These are phyloP conservation scores for Alternaria rosae DNA, from an alignment of 2,329 filamentous ascomycete species.

Conservation along the genomic window DNA sequence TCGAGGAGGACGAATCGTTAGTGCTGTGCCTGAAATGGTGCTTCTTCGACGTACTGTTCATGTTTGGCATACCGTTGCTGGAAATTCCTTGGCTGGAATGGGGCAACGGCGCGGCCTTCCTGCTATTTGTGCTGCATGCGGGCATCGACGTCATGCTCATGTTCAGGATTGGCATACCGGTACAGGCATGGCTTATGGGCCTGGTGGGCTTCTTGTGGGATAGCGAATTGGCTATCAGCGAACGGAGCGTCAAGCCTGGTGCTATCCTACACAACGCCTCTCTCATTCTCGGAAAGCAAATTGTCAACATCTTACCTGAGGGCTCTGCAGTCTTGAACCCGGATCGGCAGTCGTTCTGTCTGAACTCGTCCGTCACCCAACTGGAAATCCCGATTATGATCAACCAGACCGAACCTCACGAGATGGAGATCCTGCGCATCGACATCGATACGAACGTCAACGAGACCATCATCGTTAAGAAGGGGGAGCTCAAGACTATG, in stretches of 20 bases:
- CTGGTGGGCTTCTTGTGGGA: slow-evolving; percentile 86
- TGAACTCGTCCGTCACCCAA: slow-evolving; percentile 68
- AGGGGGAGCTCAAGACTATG: slow-evolving; percentile 77
- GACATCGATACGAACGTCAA: slow-evolving; percentile 83
- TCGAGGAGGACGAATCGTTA: slow-evolving; percentile 86
- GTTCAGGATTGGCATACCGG: slow-evolving; percentile 86
- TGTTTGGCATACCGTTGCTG: slow-evolving; percentile 85
- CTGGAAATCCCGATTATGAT: slow-evolving; percentile 83
- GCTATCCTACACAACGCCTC: slow-evolving; percentile 90
- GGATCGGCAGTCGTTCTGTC: slow-evolving; percentile 78
- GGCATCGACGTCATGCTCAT: slow-evolving; percentile 84
- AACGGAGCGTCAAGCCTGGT: slow-evolving; percentile 86
- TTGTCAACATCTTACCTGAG: slow-evolving; percentile 96
- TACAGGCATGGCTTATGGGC: slow-evolving; percentile 75
- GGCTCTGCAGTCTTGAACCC: slow-evolving; percentile 92
- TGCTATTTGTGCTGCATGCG: slow-evolving; percentile 75
- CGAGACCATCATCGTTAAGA: slow-evolving; percentile 78
- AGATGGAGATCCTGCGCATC: slow-evolving; percentile 86
- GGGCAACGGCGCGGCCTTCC: slow-evolving; percentile 75
- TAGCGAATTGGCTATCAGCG: slow-evolving; percentile 91
- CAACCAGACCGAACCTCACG: slow-evolving; percentile 88
- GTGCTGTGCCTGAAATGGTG: slow-evolving; percentile 95
- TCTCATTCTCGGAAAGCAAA: slow-evolving; percentile 93
- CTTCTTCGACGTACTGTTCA: slow-evolving; percentile 81
- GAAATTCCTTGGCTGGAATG: slow-evolving; percentile 97